phyloP scores from a whole-genome alignment of 2,329 filamentous ascomycete genomes.

The Aspergillus cejpii region DNA sequence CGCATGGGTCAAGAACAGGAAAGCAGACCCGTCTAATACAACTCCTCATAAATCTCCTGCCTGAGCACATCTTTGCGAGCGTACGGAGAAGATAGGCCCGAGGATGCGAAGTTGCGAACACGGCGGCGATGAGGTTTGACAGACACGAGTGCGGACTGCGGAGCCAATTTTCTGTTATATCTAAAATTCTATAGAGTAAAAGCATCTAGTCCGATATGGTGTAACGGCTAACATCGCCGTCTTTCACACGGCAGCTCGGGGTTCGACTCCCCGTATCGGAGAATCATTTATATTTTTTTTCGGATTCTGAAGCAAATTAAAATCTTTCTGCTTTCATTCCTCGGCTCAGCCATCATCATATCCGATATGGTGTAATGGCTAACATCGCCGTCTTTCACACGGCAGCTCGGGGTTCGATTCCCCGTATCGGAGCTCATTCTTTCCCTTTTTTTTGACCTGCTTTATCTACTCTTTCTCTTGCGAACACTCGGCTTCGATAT shows the following conservation, averaged over 20 bases:
- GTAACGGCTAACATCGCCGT: constrained; percentile 11
- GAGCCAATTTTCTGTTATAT: too few species aligned
- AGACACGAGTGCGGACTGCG: too few species aligned
- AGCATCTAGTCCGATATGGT: constrained; percentile 9
- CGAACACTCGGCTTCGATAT: too few species aligned
- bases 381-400: constrained; percentile 1
- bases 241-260: constrained; percentile 14
- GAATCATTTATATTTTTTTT: constrained; percentile 11
- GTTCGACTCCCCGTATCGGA: constrained; percentile 26
- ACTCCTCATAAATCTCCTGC: too few species aligned
- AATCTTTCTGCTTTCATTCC: neutral
- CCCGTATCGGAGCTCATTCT: neutral
- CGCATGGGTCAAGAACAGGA: too few species aligned
- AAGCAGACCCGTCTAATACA: too few species aligned
- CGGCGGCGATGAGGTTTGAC: too few species aligned
- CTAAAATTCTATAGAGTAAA: too few species aligned
- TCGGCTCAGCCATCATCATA: neutral
- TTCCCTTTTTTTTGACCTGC: neutral
- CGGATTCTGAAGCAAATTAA: too few species aligned
- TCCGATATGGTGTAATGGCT: constrained; percentile 1
- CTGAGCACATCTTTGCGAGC: too few species aligned
- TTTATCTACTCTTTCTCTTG: neutral
- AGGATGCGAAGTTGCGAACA: too few species aligned
- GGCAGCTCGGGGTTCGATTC: constrained; percentile 1
- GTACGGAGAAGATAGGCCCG: too few species aligned